These are phyloP conservation scores for Trametes sanguinea DNA, from an alignment of 768 basidiomycete genomes.

Conservation along the genomic window DNA sequence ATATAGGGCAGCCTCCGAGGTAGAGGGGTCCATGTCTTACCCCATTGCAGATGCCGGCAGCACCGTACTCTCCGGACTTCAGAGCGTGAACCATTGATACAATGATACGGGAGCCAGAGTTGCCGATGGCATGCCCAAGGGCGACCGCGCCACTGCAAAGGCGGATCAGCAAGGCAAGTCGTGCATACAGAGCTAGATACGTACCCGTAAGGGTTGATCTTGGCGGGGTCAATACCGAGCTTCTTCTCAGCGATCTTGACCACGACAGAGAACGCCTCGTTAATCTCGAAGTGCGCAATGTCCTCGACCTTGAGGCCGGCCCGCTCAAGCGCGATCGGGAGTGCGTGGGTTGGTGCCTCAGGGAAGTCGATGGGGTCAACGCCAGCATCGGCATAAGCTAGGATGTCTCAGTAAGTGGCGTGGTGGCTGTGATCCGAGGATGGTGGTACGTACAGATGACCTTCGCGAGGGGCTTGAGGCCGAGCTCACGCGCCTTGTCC, in stretches of 20 bases:
- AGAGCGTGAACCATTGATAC: constrained; percentile 92
- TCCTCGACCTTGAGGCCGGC: constrained; percentile 83
- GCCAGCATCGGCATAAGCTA: constrained; percentile 96
- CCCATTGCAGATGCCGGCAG: constrained; percentile 96
- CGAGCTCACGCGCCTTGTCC: constrained; percentile 88
- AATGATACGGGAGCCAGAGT: constrained; percentile 91
- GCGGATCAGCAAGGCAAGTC: constrained; percentile 19
- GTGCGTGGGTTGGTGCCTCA: constrained; percentile 86
- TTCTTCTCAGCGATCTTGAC: constrained; percentile 89
- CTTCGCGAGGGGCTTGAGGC: constrained; percentile 91
- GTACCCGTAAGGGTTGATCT: constrained; percentile 89
- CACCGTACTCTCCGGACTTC: constrained; percentile 90
- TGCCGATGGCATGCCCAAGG: constrained; percentile 94
- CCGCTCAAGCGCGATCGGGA: constrained; percentile 84
- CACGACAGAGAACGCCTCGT: constrained; percentile 97
- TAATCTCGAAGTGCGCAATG: constrained; percentile 92
- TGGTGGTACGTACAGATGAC: constrained; percentile 72
- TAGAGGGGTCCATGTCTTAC: constrained; percentile 48
- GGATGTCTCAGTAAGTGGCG: constrained; percentile 9
- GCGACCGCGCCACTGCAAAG: constrained; percentile 87
- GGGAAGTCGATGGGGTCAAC: constrained; percentile 98
- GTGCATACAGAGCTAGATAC: constrained; percentile 30
- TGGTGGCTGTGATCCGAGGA: neutral
- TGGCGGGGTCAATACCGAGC: constrained; percentile 78
- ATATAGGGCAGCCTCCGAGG: neutral